Evolutionary conservation across 345 rosid genomes (phyloP), one percentile per base, ranked within the genome.

Genomic region (Acer yangbiense): DNA sequence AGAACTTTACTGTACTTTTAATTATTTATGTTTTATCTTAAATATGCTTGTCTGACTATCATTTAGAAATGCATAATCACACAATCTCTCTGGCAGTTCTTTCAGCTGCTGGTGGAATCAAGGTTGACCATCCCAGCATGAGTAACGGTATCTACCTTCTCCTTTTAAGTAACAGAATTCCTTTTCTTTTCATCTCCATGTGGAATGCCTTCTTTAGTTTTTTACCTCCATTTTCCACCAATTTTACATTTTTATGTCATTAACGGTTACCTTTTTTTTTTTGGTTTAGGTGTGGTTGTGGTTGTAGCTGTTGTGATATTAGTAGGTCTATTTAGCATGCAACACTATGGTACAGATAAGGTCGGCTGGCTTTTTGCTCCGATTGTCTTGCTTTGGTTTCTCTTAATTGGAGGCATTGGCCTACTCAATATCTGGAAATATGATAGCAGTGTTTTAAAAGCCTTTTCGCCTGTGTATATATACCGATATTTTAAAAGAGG

Each of bases 311-410:
- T 96, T 76, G 68, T 87, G 55, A 89, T 96, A 78, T 86, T 96
- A 79, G 86, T 94, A 23, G 95, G 93, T 62, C 76, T 96, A 73
- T 96, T 94, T 84, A 89, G 98, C 87, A 35, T 96, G 94, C 99
- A 96, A 84, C 97, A 94, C 70, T 89, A 92, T 18, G 98, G 99
- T n/a, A 91, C 97, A 6, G 98, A 96, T 82, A 92, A 61, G 85
- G 98, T 94, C 41, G 87, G 99, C 70, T 96, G 97, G 97, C 93
- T 96, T 72, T 96, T 96, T 84, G 99, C 99, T 7, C 99, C 99
- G 0, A 74, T 96, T 11, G 99, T 96, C 54, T 83, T 96, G 58
- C 83, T 92, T 27, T 96, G 98, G 99, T 89, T 96, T 85, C 92
- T 96, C 52, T 84, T 90, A 55, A 96, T 94, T 41, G 99, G 98